Conservation (phyloP, 306 rosid species). For the Erythrophleum fordii region DNA sequence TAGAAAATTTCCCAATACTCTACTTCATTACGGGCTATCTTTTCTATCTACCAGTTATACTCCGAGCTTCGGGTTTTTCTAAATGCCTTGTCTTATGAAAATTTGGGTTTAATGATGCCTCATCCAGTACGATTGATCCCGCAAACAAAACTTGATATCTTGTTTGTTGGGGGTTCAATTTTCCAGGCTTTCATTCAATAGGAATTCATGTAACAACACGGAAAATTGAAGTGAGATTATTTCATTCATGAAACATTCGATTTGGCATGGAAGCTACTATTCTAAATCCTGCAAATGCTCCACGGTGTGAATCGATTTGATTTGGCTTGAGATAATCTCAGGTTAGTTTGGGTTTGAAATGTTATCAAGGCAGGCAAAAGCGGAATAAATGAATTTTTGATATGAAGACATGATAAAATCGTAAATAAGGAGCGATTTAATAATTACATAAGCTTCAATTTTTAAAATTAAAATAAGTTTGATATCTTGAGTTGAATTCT, state of each 20-base stretch:
- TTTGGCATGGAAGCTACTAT: neutral
- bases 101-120: neutral
- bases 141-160: neutral
- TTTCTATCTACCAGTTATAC: too few species aligned
- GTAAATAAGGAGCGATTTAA: neutral
- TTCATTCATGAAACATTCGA: neutral
- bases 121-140: neutral
- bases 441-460: neutral
- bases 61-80: too few species aligned
- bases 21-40: too few species aligned
- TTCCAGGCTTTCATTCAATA: neutral
- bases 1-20: neutral
- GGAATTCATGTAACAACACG: neutral
- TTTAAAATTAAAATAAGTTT: neutral
- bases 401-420: neutral
- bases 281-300: neutral
- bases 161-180: neutral
- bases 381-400: neutral
- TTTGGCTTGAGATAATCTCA: neutral
- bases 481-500: neutral
- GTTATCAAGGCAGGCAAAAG: neutral
- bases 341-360: neutral
- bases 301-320: neutral
- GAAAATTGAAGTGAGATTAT: too few species aligned
- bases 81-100: neutral